Percentiles rank a stretch among this genome's conserved stretches.
phyloP scores from a whole-genome alignment of 306 rosid species.

The Oemleria cerasiformis region DNA sequence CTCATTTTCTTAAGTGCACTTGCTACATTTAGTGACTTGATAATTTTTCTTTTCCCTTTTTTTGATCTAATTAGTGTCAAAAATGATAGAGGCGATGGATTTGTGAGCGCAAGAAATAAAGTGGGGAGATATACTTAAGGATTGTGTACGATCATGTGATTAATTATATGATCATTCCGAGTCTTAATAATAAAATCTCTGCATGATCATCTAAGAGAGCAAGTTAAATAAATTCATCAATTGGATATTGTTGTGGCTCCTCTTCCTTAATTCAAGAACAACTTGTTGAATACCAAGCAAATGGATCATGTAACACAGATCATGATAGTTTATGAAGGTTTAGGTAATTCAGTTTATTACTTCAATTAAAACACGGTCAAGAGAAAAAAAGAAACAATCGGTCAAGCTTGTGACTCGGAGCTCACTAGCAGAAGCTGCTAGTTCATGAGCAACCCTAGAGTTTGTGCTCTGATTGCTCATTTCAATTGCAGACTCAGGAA shows the following conservation, averaged over 20 bases:
- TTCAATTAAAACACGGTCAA: too few species aligned
- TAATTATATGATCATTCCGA: background rate
- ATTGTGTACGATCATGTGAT: background rate
- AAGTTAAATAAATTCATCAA: background rate
- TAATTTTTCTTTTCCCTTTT: background rate
- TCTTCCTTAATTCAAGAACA: background rate
- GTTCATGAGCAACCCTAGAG: background rate
- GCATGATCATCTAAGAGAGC: background rate
- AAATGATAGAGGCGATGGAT: background rate
- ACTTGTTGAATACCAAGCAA: background rate
- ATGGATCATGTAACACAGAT: background rate
- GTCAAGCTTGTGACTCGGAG: background rate
- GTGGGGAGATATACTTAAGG: background rate
- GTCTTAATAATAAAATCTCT: background rate
- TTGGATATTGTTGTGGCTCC: background rate
- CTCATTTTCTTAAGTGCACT: background rate
- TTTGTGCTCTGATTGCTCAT: too few species aligned
- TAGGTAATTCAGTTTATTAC: too few species aligned
- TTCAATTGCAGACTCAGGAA: too few species aligned
- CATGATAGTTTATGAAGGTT: too few species aligned
- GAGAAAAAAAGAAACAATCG: background rate
- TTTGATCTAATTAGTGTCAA: background rate
- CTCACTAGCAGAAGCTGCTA: background rate
- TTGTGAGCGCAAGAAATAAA: conserved; percentile 6
- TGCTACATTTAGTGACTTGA: too few species aligned